Conservation (phyloP, 2,329 filamentous ascomycete genomes). For the Cladorrhinum sp. region DNA sequence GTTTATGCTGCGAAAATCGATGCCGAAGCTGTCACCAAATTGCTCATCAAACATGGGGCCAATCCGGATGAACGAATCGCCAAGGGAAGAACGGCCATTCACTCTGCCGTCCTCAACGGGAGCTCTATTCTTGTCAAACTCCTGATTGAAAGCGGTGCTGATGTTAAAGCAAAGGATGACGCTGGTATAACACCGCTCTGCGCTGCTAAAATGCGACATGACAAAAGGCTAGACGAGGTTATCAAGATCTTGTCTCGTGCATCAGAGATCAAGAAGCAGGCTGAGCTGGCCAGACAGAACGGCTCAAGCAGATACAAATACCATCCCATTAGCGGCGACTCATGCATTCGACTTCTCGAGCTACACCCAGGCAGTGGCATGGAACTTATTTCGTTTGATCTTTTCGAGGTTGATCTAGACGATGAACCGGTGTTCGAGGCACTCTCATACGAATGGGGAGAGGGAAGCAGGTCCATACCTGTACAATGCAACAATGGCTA, state of each 20-base stretch:
- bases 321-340: background rate
- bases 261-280: background rate
- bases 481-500: background rate
- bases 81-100: background rate
- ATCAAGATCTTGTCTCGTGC: background rate
- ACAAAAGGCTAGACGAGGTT: background rate
- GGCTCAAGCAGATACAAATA: background rate
- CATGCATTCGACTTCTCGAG: background rate
- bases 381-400: background rate
- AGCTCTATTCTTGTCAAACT: background rate
- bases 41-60: background rate
- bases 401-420: background rate
- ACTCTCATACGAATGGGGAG: background rate
- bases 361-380: background rate
- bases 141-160: background rate
- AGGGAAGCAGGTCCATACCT: background rate
- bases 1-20: background rate
- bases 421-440: background rate
- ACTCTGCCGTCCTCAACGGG: background rate
- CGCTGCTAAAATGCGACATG: background rate
- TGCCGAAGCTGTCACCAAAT: background rate
- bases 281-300: background rate
- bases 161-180: background rate
- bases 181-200: background rate
- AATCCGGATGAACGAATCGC: background rate